phyloP scores from a whole-genome alignment of 495 filamentous ascomycete genomes.

The Haplographium delicatum region DNA sequence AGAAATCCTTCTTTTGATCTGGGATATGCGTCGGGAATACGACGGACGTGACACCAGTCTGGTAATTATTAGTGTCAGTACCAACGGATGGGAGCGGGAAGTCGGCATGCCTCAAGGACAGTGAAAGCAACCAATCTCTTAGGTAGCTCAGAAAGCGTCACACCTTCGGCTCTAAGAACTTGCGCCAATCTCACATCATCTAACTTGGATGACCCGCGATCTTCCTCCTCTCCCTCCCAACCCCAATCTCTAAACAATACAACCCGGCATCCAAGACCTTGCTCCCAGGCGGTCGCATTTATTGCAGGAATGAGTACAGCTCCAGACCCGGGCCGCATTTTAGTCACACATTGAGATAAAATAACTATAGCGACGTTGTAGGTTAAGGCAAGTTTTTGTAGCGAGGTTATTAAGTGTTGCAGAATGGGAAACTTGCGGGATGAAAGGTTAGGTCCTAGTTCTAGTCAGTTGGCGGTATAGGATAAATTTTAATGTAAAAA shows the following conservation, averaged over 20 bases:
- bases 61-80: background rate
- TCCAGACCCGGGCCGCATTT: slow-evolving; percentile 42
- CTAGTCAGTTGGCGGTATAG: slow-evolving; percentile 24
- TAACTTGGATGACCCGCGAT: too few relatives aligned
- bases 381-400: slow-evolving; percentile 50
- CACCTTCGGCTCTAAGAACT: slow-evolving; percentile 23
- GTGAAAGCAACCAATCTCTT: slow-evolving; percentile 12
- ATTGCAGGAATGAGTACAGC: slow-evolving; percentile 53
- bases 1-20: background rate
- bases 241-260: slow-evolving; percentile 56
- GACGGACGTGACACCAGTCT: slow-evolving; percentile 14
- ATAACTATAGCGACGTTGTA: slow-evolving; percentile 53
- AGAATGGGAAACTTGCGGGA: slow-evolving; percentile 59
- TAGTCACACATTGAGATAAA: slow-evolving; percentile 55
- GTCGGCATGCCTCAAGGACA: slow-evolving; percentile 14
- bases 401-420: slow-evolving; percentile 36
- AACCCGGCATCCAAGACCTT: slow-evolving; percentile 48
- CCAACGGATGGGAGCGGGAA: background rate
- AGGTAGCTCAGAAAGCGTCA: slow-evolving; percentile 7
- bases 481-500: background rate
- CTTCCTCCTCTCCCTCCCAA: slow-evolving; percentile 20
- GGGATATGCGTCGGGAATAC: slow-evolving; percentile 2
- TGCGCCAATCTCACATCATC: slow-evolving; percentile 16
- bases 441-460: slow-evolving; percentile 37
- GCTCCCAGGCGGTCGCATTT: slow-evolving; percentile 56